Conservation (phyloP, 176 grass and related monocot genomes). For the Bromus sterilis region DNA sequence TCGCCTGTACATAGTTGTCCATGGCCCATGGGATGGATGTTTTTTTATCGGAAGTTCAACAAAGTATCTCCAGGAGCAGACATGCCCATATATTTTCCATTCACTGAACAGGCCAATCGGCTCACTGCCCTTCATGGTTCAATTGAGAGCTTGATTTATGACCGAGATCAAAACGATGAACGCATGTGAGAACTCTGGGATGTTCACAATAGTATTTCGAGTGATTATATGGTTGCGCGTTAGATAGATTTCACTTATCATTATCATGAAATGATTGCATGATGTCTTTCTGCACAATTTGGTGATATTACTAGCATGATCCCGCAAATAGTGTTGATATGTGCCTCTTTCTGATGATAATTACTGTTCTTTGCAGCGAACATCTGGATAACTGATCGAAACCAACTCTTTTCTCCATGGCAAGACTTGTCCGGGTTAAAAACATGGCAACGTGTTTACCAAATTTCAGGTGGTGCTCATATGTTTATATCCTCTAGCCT, state of each 20-base stretch:
- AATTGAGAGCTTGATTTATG: too few relatives aligned
- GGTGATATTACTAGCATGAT: not conserved
- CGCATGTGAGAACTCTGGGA: conserved; percentile 67
- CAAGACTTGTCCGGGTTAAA: too few relatives aligned
- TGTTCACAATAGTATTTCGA: not conserved
- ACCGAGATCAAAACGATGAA: conserved; percentile 64
- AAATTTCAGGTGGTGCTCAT: too few relatives aligned
- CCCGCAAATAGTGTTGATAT: too few relatives aligned
- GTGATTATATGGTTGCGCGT: not conserved
- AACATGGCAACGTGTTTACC: too few relatives aligned
- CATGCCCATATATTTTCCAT: conserved; percentile 83
- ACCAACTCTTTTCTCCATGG: too few relatives aligned
- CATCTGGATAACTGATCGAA: too few relatives aligned
- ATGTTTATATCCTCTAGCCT: too few relatives aligned
- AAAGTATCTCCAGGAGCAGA: conserved; percentile 90
- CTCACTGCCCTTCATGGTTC: conserved; percentile 84
- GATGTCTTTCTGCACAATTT: not conserved
- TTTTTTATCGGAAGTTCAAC: conserved; percentile 97
- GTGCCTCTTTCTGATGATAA: too few relatives aligned
- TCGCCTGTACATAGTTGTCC: conserved; percentile 74
- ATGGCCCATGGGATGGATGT: conserved; percentile 89
- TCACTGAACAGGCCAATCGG: conserved; percentile 58
- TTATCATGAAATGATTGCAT: not conserved
- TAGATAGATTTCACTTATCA: not conserved
- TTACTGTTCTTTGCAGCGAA: too few relatives aligned